Percentiles rank a stretch among this genome's conserved stretches.
phyloP scores from a whole-genome alignment of 257 asterid species.

The Apocynum venetum region DNA sequence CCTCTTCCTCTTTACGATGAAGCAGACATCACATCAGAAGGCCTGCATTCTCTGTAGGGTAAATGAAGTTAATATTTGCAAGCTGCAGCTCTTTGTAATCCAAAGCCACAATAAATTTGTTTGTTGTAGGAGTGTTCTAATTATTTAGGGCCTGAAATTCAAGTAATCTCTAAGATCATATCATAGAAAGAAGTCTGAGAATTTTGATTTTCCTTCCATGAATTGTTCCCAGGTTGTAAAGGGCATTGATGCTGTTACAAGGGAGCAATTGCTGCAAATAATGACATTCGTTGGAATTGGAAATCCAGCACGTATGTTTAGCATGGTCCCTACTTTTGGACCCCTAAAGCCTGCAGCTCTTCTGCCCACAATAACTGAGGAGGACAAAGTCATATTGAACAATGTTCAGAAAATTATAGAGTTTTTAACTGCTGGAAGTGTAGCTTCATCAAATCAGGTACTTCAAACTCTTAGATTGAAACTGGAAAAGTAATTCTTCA shows the following conservation, averaged over 20 bases:
- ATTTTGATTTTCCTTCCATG: slow-evolving; percentile 11
- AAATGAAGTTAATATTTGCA: background rate
- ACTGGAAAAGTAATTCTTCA: background rate
- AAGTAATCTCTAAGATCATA: background rate
- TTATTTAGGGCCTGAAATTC: background rate
- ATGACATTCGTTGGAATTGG: slow-evolving; percentile 64
- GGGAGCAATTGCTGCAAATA: slow-evolving; percentile 87
- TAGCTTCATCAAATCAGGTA: slow-evolving; percentile 65
- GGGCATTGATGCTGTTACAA: slow-evolving; percentile 92
- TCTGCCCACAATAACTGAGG: slow-evolving; percentile 81
- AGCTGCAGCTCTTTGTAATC: background rate
- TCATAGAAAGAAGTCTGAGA: slow-evolving; percentile 13
- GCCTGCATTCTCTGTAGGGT: background rate
- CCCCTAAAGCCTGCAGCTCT: slow-evolving; percentile 83
- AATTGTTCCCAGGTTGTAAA: slow-evolving; percentile 69
- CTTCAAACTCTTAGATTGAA: slow-evolving; percentile 1
- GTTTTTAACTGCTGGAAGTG: slow-evolving; percentile 75
- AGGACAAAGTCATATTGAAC: slow-evolving; percentile 79
- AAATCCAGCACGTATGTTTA: slow-evolving; percentile 64
- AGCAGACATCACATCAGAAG: background rate
- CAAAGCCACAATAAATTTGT: background rate
- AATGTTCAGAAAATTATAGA: slow-evolving; percentile 74
- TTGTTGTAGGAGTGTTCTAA: background rate
- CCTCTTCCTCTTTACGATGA: background rate
- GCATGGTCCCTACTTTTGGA: slow-evolving; percentile 85